Evolutionary conservation across 2,329 filamentous ascomycete species (phyloP).

Genomic region (Calonectria pteridis): DNA sequence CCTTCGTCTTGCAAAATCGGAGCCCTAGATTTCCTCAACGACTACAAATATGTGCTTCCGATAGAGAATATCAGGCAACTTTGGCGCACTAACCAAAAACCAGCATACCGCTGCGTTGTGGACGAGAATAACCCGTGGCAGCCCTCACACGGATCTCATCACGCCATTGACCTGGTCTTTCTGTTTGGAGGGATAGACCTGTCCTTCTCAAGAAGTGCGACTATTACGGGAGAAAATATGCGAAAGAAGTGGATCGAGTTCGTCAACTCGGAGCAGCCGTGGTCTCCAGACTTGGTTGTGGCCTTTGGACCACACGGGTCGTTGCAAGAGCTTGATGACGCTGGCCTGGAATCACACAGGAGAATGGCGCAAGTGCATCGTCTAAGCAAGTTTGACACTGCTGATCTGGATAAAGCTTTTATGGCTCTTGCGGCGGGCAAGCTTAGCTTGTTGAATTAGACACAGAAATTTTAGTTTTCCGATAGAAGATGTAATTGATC

Average conservation of each 20-base stretch:
- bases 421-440: neutral
- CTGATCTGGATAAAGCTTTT: neutral
- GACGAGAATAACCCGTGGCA: constrained; percentile 63
- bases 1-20: constrained; percentile 56
- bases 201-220: constrained; percentile 50
- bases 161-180: constrained; percentile 60
- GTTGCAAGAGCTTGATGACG: constrained; percentile 50
- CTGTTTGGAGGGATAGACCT: constrained; percentile 57
- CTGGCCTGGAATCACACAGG: constrained; percentile 39
- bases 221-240: constrained; percentile 51
- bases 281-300: constrained; percentile 38
- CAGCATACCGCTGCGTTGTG: constrained; percentile 55
- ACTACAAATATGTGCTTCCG: constrained; percentile 48
- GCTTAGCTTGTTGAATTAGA: constrained; percentile 20
- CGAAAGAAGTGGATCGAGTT: constrained; percentile 55
- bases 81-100: constrained; percentile 41
- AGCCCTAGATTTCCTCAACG: constrained; percentile 54
- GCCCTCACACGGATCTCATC: constrained; percentile 57
- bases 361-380: constrained; percentile 2
- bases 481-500: neutral
- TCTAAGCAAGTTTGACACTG: neutral
- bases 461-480: neutral
- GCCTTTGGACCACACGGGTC: constrained; percentile 56
- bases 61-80: constrained; percentile 34
- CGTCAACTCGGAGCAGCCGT: constrained; percentile 52